These are phyloP conservation scores for Lasiosphaeria ovina DNA, from an alignment of 495 filamentous ascomycete genomes.

Conservation along the genomic window DNA sequence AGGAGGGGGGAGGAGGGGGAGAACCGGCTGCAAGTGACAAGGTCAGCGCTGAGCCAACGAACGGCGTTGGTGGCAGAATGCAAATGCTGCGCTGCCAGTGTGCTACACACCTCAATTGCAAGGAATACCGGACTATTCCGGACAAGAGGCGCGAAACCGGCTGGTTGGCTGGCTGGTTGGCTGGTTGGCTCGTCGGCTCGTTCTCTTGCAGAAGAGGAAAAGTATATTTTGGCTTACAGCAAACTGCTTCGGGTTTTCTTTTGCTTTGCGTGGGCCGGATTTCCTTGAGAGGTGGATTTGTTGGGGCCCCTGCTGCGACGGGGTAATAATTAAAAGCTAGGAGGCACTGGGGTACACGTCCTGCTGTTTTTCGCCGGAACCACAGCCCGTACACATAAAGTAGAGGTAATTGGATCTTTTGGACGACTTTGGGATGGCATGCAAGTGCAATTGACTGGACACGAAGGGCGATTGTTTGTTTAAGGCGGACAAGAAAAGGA, in stretches of 20 bases:
- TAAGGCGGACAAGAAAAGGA: background rate
- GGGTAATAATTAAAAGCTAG: constrained; percentile 7
- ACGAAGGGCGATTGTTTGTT: background rate
- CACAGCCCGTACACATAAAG: background rate
- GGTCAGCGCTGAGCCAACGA: no score
- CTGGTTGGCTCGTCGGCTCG: background rate
- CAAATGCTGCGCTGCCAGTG: no score
- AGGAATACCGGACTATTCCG: no score
- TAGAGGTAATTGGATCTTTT: background rate
- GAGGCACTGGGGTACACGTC: background rate
- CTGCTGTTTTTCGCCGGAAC: background rate
- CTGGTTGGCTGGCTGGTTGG: background rate
- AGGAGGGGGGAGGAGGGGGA: background rate
- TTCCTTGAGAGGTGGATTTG: constrained; percentile 17
- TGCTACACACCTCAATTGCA: no score
- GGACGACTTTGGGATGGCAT: background rate
- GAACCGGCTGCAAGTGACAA: no score
- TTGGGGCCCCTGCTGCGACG: constrained; percentile 21
- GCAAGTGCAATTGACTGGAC: background rate
- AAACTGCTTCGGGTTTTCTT: constrained; percentile 13
- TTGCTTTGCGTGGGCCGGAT: constrained; percentile 27
- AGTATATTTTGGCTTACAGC: constrained; percentile 8
- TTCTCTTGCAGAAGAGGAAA: background rate
- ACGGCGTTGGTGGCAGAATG: no score
- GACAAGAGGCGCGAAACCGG: background rate